Evolutionary conservation across 345 rosid genomes (phyloP), one percentile per base, ranked within the genome.

Genomic region (Arabidopsis suecica): DNA sequence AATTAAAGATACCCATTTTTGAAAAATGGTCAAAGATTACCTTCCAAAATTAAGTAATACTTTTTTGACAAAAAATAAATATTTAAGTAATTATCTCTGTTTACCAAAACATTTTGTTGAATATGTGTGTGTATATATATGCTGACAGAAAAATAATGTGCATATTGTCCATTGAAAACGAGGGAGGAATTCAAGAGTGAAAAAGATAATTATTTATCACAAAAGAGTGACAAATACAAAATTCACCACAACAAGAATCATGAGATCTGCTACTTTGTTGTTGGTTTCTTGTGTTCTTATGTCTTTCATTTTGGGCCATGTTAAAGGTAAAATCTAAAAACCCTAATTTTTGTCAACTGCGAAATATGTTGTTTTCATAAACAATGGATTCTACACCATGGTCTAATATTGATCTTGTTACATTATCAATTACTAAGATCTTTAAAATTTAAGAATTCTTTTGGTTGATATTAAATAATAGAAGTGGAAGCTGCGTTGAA

Each of bases 251-350:
- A 44, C 0, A 56, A 45, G 38, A 34, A 47, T 30, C 13, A 71
- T 71, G 74, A 59, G 36, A 59, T 71, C 66, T 71, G 47, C 55
- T 45, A 36, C 13, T 71, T 71, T 71, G 2, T 34, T 71, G 0
- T 42, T 71, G 57, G 74, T 71, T 33, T 59, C 66, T 34, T 47
- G 47, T 59, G 66, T 71, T 59, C 58, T 59, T 37, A 11, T 71
- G 58, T 22, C 41, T 44, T 22, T 36, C 23, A 1, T 71, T 7
- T 45, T 71, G 9, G 61, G 22, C 36, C 13, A 59, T 34, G 74
- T 47, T 2, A 9, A 47, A 71, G 74, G 74, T 59, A 71, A 34
- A n/a, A n/a, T 28, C 20, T 28, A 22, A 13, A 30, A 48, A 36
- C 6, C 57, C 28, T 18, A 14, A 5, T 48, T 65, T 25, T 47